These are phyloP conservation scores for Scedosporium boydii DNA, from an alignment of 2,329 filamentous ascomycete genomes.

Conservation along the genomic window DNA sequence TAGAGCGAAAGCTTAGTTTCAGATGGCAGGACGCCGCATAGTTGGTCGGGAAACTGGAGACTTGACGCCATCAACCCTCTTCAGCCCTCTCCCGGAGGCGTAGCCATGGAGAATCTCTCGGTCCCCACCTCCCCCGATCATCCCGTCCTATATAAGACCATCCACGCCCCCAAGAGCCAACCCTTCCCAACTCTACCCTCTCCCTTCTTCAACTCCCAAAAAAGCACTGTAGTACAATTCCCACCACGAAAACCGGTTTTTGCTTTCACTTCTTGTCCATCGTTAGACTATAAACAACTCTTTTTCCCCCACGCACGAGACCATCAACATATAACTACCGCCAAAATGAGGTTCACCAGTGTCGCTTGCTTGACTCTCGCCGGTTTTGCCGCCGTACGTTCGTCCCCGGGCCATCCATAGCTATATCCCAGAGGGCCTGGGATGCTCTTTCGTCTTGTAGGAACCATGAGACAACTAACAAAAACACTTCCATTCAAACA, in stretches of 20 bases:
- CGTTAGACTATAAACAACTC: background rate
- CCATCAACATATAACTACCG: background rate
- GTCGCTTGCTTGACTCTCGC: constrained; percentile 21
- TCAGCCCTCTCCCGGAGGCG: background rate
- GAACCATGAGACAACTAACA: background rate
- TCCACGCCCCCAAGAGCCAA: background rate
- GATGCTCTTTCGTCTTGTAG: too few relatives aligned
- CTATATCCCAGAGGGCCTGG: background rate
- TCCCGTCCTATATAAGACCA: background rate
- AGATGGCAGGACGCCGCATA: background rate
- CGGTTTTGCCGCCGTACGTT: constrained; percentile 20
- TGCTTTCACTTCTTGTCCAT: background rate
- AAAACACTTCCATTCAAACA: constrained; percentile 1
- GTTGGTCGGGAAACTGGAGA: background rate
- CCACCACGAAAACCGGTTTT: too few relatives aligned
- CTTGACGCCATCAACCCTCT: background rate
- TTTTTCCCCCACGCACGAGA: background rate
- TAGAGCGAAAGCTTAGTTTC: background rate
- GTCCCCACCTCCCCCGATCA: background rate
- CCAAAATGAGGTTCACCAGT: constrained; percentile 28
- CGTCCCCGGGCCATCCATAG: background rate
- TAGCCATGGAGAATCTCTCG: background rate
- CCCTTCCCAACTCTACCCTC: background rate
- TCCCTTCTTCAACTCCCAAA: background rate
- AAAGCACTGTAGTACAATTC: background rate